Conservation (phyloP, 257 asterid genomes). For the Solanum pinnatisectum region DNA sequence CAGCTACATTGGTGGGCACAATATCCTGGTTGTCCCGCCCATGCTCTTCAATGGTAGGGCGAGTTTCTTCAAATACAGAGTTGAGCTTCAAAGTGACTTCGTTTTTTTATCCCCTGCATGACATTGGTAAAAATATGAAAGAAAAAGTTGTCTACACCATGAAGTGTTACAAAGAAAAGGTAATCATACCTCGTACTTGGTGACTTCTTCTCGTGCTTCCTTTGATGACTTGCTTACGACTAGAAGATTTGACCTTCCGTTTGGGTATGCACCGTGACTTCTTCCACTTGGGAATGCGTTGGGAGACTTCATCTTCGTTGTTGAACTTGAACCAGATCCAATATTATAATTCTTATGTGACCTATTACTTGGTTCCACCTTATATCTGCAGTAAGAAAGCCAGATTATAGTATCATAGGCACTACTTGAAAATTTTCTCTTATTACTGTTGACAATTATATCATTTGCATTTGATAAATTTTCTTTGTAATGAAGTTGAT, state of each 20-base stretch:
- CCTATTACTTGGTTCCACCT: conserved; percentile 58
- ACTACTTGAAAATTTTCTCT: background rate
- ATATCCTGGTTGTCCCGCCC: conserved; percentile 74
- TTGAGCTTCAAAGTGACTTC: conserved; percentile 48
- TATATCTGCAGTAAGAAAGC: conserved; percentile 42
- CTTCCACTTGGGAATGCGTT: conserved; percentile 24
- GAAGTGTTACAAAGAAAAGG: background rate
- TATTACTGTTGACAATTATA: background rate
- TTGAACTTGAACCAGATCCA: conserved; percentile 34
- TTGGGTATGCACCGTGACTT: background rate
- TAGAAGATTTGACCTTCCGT: background rate
- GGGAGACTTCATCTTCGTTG: conserved; percentile 44
- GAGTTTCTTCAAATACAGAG: conserved; percentile 30
- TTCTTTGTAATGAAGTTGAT: background rate
- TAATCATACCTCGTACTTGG: conserved; percentile 47
- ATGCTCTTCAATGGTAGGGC: conserved; percentile 22
- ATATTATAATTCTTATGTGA: conserved; percentile 39
- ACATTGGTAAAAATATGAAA: background rate
- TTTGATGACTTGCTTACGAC: conserved; percentile 47
- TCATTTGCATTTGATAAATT: background rate
- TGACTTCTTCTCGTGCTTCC: conserved; percentile 64
- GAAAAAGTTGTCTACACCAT: background rate
- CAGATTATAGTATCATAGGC: background rate
- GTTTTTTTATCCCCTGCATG: conserved; percentile 47
- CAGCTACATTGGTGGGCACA: conserved; percentile 54